Evolutionary conservation across 176 grass and related monocot species (phyloP).

Genomic region (Cenchrus americanus): DNA sequence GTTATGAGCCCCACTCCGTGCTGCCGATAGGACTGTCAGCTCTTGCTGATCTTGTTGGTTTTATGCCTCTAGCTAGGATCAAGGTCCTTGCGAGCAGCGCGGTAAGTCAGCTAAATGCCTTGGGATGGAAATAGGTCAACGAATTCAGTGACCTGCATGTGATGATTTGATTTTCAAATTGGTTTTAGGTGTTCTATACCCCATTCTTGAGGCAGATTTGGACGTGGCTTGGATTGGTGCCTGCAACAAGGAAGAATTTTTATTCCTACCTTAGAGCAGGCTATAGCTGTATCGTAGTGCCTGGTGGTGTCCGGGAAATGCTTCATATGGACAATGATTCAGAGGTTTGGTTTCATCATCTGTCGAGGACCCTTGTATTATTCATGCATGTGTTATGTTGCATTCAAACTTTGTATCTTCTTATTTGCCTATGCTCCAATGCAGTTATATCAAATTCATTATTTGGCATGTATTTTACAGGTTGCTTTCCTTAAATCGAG

Average conservation of each 20-base stretch:
- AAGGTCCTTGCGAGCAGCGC: conserved; percentile 94
- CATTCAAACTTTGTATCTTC: background rate
- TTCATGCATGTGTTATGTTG: background rate
- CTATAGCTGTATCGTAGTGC: conserved; percentile 75
- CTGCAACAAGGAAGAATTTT: conserved; percentile 83
- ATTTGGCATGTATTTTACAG: conserved; percentile 37
- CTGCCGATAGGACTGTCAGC: conserved; percentile 67
- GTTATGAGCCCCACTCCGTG: conserved; percentile 89
- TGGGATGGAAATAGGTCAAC: background rate
- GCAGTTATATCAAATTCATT: background rate
- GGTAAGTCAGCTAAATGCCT: conserved; percentile 48
- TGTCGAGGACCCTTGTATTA: background rate
- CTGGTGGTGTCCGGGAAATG: conserved; percentile 90
- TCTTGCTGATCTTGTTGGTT: conserved; percentile 61
- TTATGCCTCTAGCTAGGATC: conserved; percentile 76
- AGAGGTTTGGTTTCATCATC: conserved; percentile 50
- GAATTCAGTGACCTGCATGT: background rate
- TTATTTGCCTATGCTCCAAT: background rate
- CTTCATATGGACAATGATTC: conserved; percentile 80
- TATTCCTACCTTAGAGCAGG: conserved; percentile 63
- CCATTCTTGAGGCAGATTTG: conserved; percentile 91
- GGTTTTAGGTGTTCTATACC: conserved; percentile 83
- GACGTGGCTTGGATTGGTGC: conserved; percentile 81
- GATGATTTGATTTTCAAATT: background rate
- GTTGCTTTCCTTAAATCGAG: conserved; percentile 93